Evolutionary conservation across 331 rosid species (phyloP).

Genomic region (Acacia concinna): DNA sequence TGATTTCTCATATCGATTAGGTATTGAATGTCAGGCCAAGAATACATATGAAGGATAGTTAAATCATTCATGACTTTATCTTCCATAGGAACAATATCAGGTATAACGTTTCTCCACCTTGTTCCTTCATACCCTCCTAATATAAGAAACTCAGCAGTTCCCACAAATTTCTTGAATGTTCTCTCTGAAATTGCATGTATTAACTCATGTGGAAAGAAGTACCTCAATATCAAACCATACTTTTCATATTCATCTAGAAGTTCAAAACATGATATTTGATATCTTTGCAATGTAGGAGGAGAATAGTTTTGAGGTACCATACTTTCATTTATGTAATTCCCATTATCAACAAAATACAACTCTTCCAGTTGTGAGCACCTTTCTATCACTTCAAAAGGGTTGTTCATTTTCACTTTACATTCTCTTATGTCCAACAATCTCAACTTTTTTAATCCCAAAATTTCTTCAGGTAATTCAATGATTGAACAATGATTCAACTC

Average conservation of each 20-base stretch:
- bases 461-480: not conserved
- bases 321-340: not conserved
- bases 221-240: not conserved
- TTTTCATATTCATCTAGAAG: not conserved
- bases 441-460: not conserved
- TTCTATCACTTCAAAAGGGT: conserved; percentile 28
- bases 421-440: not conserved
- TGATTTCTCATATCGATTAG: conserved; percentile 6
- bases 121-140: not conserved
- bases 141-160: not conserved
- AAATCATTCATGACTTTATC: conserved; percentile 2
- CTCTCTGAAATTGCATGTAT: not conserved
- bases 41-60: not conserved
- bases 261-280: not conserved
- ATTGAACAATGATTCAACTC: not conserved
- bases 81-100: not conserved
- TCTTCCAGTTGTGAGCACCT: conserved; percentile 27
- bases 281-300: not conserved
- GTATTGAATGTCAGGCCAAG: not conserved
- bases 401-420: not conserved
- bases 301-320: too few species aligned
- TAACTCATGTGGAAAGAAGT: not conserved
- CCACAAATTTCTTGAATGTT: conserved; percentile 10
- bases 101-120: conserved; percentile 23
- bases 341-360: not conserved